Base-by-base conservation (phyloP, 805 yeast genomes). In the Hermanozyma aechmeae region DNA sequence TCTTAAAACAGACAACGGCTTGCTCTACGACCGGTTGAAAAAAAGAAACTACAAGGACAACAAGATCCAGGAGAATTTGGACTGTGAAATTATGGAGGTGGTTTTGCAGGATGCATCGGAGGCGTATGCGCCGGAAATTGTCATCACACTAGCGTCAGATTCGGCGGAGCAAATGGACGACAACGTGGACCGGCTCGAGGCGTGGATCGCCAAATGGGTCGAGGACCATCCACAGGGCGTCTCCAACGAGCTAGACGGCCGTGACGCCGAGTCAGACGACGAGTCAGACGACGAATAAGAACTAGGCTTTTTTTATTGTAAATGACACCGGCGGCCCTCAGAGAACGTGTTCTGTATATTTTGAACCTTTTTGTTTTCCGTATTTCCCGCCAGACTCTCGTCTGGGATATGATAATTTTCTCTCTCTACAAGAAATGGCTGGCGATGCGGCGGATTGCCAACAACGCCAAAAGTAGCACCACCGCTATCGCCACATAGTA, bases 11-110 rank as follows among this genome's bases (percentile, higher is more conserved):
- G 80, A 82, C 46, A 85, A 82, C 45, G 58, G 76, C 11, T 53
- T 63, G 1, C 67, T 92, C 15, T 80, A 68, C 53, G 95, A 85
- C 29, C 68, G 99, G 44, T 62, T 92, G 42, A 61, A 65, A 36
- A 69, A 72, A 35, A 71, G 98, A 52, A 80, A 78, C 5, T 92
- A 92, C 50, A 74, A 79, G 31, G 79, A 83, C 36, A 66, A 70
- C 35, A 92, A 92, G 56, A 73, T 92, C 38, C 79, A 78, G 33
- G 99, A 92, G 46, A 92, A 92, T 50, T 58, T 92, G 25, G 98
- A 92, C 53, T 93, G 94, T 35, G 99, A 92, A 56, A 92, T 92
- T 40, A 92, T 92, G 97, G 89, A 87, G 42, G 83, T 89, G 10
- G 72, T 92, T 11, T 56, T 76, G 26, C 80, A 79, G 39, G 98